Percentiles rank a stretch among this genome's conserved stretches.
phyloP scores from a whole-genome alignment of 768 basidiomycete species.

The Psilocybe cyanescens region DNA sequence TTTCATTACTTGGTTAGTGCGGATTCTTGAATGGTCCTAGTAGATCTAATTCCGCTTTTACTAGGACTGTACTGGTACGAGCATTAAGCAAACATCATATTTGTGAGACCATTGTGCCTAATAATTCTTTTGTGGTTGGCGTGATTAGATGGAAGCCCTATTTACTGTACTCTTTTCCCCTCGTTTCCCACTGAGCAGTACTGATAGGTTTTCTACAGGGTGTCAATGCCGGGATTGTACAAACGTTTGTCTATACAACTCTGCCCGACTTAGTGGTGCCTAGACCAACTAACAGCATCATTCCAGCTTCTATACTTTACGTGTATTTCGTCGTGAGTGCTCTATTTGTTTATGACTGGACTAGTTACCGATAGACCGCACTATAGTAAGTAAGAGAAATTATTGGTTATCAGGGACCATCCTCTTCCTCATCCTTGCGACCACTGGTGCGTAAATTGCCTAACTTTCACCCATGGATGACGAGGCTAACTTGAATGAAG shows the following conservation, averaged over 20 bases:
- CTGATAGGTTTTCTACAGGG: conserved; percentile 36
- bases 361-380: neutral
- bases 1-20: conserved; percentile 30
- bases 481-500: conserved; percentile 16
- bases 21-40: neutral
- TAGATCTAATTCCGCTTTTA: neutral
- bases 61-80: conserved; percentile 44
- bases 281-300: neutral
- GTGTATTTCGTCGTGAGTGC: conserved; percentile 49
- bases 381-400: conserved; percentile 45
- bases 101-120: too few species aligned
- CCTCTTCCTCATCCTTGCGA: conserved; percentile 33
- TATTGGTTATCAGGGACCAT: conserved; percentile 34
- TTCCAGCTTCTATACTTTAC: conserved; percentile 49
- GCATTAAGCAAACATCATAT: too few species aligned
- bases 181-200: neutral
- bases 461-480: neutral
- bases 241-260: conserved; percentile 38
- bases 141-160: conserved; percentile 45
- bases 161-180: conserved; percentile 39
- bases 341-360: neutral
- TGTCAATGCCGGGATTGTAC: conserved; percentile 53
- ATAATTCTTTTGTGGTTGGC: too few species aligned
- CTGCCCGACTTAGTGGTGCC: neutral
- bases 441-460: conserved; percentile 28